A percentile compares a stretch with the other conserved stretches of the same genome.
Conservation (phyloP, 176 grass and related monocot genomes). For the Eragrostis curvula region DNA sequence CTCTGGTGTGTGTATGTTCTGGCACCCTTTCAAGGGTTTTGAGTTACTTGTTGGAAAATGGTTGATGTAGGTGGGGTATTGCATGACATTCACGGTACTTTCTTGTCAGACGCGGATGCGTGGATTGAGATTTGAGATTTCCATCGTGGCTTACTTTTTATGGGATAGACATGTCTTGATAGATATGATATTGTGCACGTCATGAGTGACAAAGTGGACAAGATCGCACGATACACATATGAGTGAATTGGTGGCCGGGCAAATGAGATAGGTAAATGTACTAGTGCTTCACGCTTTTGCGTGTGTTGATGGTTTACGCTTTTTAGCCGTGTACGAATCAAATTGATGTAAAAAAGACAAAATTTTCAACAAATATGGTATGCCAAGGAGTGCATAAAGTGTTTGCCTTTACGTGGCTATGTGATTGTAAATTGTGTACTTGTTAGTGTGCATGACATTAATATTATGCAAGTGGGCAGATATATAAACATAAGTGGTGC, state of each 20-base stretch:
- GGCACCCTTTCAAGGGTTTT: not conserved
- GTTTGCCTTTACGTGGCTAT: not conserved
- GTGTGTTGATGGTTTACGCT: not conserved
- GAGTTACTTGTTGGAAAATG: not conserved
- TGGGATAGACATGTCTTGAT: accelerated
- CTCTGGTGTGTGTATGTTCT: not conserved
- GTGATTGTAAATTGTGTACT: not conserved
- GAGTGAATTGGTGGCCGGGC: not conserved
- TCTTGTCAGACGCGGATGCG: not conserved
- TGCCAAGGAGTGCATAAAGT: not conserved
- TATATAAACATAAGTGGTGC: not conserved
- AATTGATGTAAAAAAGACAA: not conserved
- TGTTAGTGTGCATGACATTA: not conserved
- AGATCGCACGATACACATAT: no score
- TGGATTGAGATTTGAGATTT: not conserved
- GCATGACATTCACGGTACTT: not conserved
- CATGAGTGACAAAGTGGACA: no score
- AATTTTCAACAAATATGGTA: not conserved
- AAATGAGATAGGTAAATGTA: not conserved
- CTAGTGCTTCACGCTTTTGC: not conserved
- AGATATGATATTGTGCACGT: not conserved
- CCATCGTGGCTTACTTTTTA: not conserved
- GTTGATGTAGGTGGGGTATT: not conserved
- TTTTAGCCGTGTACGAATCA: not conserved
- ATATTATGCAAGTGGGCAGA: not conserved